Conservation (phyloP, 2,329 filamentous ascomycete species). For the Penicillium sp. region DNA sequence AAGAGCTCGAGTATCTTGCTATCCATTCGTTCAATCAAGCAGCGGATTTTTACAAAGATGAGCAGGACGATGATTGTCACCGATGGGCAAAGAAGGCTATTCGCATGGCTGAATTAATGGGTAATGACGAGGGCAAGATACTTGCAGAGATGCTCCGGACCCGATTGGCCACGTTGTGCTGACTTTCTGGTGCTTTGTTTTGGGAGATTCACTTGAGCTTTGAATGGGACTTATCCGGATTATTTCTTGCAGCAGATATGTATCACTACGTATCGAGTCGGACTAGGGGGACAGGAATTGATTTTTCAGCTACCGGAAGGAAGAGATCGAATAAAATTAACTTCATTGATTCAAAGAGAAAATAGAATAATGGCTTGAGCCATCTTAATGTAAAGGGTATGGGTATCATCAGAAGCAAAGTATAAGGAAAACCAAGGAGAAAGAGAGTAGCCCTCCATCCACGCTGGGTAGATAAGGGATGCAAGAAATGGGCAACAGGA, state of each 20-base stretch:
- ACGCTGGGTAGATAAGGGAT: constrained; percentile 1
- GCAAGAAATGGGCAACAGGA: constrained; percentile 7
- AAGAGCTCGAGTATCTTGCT: constrained; percentile 57
- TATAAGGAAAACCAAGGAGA: constrained; percentile 1
- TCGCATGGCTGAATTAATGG: constrained; percentile 29
- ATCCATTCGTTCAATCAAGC: constrained; percentile 53
- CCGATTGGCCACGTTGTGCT: constrained; percentile 12
- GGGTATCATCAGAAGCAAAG: constrained; percentile 30
- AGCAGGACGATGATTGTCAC: constrained; percentile 29
- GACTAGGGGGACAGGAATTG: too few relatives aligned
- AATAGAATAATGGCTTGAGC: constrained; percentile 1
- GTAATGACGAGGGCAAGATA: constrained; percentile 14
- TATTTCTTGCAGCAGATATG: too few relatives aligned
- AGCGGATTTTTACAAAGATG: constrained; percentile 48
- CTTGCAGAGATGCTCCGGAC: not conserved
- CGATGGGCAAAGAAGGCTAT: constrained; percentile 39
- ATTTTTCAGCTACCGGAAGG: too few relatives aligned
- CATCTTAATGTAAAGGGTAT: constrained; percentile 17
- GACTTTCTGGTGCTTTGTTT: not conserved
- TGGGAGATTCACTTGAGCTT: too few relatives aligned
- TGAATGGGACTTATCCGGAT: too few relatives aligned
- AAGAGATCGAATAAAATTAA: not conserved
- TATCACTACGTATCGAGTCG: too few relatives aligned
- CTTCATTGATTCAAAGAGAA: not conserved
- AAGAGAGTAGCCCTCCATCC: constrained; percentile 5